Base-by-base conservation (phyloP, 177 flowering plant genomes). In the Telopea speciosissima region DNA sequence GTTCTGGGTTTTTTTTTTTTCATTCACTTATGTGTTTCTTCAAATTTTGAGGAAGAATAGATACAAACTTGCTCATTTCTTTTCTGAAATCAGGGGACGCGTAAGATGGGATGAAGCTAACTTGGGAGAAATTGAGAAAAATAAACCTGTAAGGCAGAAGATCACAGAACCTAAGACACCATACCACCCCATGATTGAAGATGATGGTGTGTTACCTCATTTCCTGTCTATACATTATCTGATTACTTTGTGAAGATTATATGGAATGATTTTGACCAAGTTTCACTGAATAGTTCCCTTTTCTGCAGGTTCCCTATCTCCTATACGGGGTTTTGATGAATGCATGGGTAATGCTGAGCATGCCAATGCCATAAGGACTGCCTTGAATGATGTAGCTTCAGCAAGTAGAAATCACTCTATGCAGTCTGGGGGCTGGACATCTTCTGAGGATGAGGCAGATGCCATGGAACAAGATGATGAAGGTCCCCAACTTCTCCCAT, bases 151-250 rank as follows among this genome's bases (percentile, higher is more conserved):
- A 54, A 90, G 99, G 84, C 98, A 96, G 87, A 96, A 96, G 82
- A 96, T 96, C 24, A 90, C 97, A 68, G 99, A 96, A 80, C 99
- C 99, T 36, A 96, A 96, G 92, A 96, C 99, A 11, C 99, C 99
- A 11, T 96, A 87, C 79, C 99, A 91, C 80, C 95, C 81, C 49
- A 87, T 90, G 97, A 79, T 85, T 78, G 95, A 93, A 76, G 96
- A 87, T 62, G 95, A 88, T 81, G 94, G 97, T 89, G 78, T 62
- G 81, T 67, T 60, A 62, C 5, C 7, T 63, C 54, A 9, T 14
- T 40, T 13, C 59, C 33, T 25, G 22, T 44, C 13, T 3, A 24
- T 58, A 49, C 52, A 54, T 5, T 58, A 17, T 45, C 3, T 49
- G 5, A 21, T 11, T 62, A 17, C 60, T 14, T 21, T 68, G 19